A percentile compares a stretch with the other conserved stretches of the same genome.
Conservation (phyloP, 352 stramenopile genomes). For the Peronospora belbahrii region DNA sequence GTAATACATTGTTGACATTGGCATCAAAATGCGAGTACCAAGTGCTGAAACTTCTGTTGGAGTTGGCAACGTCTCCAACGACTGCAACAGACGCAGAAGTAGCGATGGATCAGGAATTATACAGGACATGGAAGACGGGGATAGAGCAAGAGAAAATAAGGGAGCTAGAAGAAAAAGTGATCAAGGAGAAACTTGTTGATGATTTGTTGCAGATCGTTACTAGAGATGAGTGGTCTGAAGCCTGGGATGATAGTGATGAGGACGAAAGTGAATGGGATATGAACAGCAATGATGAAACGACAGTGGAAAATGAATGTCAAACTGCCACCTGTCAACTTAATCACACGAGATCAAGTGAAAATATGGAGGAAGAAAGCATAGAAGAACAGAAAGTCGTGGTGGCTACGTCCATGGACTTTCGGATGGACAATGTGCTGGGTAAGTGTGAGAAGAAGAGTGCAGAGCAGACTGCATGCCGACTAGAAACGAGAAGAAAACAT, state of each 20-base stretch:
- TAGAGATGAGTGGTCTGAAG: conserved; percentile 61
- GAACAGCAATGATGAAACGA: conserved; percentile 10
- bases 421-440: conserved; percentile 1
- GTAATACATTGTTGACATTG: conserved; percentile 27
- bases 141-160: conserved; percentile 16
- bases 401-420: conserved; percentile 4
- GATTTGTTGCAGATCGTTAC: conserved; percentile 57
- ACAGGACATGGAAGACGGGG: conserved; percentile 13
- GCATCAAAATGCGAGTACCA: conserved; percentile 30
- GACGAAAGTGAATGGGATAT: conserved; percentile 28
- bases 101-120: conserved; percentile 17
- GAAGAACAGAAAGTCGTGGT: background rate
- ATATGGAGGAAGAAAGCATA: conserved; percentile 6
- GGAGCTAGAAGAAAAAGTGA: conserved; percentile 11
- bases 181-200: conserved; percentile 34
- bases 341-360: conserved; percentile 15
- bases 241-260: conserved; percentile 41
- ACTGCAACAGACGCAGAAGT: conserved; percentile 28
- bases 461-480: background rate
- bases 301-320: background rate
- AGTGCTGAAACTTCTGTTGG: conserved; percentile 54
- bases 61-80: conserved; percentile 45
- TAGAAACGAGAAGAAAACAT: conserved; percentile 1
- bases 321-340: conserved; percentile 2
- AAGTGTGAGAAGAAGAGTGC: background rate